These are phyloP conservation scores for Eimeria sp. DNA, from an alignment of 169 alveolate genomes.

Conservation along the genomic window DNA sequence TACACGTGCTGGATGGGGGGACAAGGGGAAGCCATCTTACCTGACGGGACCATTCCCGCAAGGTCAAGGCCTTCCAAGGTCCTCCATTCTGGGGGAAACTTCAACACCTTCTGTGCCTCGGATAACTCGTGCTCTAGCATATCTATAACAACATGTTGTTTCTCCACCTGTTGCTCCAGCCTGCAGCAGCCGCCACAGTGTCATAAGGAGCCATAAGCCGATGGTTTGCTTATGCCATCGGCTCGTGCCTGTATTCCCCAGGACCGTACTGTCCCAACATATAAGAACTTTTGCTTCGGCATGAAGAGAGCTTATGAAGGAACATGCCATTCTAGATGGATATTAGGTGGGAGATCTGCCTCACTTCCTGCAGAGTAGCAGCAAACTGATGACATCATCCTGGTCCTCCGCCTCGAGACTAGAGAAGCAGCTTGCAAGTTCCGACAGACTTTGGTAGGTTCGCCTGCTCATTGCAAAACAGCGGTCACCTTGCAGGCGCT, in stretches of 20 bases:
- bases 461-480: conserved; percentile 80
- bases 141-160: conserved; percentile 86
- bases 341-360: not conserved
- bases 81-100: conserved; percentile 89
- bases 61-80: conserved; percentile 82
- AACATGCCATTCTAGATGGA: not conserved
- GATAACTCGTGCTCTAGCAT: conserved; percentile 86
- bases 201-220: not conserved
- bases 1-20: not conserved
- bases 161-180: conserved; percentile 87
- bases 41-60: conserved; percentile 78
- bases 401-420: conserved; percentile 87
- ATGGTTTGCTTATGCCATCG: not conserved
- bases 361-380: conserved; percentile 86
- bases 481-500: not conserved
- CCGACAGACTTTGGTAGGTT: conserved; percentile 86
- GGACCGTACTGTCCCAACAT: not conserved
- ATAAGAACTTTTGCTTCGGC: not conserved
- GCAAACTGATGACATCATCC: conserved; percentile 85
- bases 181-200: conserved; percentile 54
- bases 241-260: not conserved
- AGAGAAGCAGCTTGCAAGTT: conserved; percentile 86
- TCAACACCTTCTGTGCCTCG: conserved; percentile 84
- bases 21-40: not conserved
- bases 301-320: not conserved